Evolutionary conservation across 345 rosid genomes (phyloP).

Genomic region (Chamaenerion angustifolium): DNA sequence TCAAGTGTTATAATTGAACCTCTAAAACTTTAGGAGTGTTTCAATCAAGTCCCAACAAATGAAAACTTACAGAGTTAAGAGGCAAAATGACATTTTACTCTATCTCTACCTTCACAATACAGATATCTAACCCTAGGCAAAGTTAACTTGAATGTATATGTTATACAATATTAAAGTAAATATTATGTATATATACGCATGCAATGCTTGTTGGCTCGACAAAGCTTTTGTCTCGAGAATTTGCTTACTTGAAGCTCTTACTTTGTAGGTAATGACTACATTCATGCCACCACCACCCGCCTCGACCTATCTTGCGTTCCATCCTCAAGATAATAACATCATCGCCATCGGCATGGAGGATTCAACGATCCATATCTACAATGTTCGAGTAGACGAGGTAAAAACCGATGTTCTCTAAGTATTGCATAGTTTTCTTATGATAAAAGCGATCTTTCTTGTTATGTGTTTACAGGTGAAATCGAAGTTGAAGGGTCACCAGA

Average conservation of each 20-base stretch:
- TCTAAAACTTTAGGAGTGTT: too few relatives aligned
- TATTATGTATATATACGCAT: too few relatives aligned
- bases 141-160: too few relatives aligned
- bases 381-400: constrained; percentile 80
- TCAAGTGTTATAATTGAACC: too few relatives aligned
- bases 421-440: too few relatives aligned
- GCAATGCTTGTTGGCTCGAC: not conserved
- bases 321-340: constrained; percentile 77
- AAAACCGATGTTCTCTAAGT: not conserved
- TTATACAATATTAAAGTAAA: too few relatives aligned
- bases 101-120: too few relatives aligned
- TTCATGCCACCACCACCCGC: constrained; percentile 82
- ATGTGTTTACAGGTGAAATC: constrained; percentile 49
- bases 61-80: too few relatives aligned
- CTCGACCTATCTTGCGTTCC: constrained; percentile 77
- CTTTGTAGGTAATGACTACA: constrained; percentile 71
- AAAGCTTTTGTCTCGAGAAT: not conserved
- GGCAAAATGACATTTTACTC: too few relatives aligned
- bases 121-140: too few relatives aligned
- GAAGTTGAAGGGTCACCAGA: constrained; percentile 77
- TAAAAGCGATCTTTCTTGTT: not conserved
- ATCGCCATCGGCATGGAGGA: constrained; percentile 91
- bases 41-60: too few relatives aligned
- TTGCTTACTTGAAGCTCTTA: not conserved
- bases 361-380: constrained; percentile 68